Evolutionary conservation across 2,329 filamentous ascomycete species (phyloP).

Genomic region (Scortechinia acanthostroma): DNA sequence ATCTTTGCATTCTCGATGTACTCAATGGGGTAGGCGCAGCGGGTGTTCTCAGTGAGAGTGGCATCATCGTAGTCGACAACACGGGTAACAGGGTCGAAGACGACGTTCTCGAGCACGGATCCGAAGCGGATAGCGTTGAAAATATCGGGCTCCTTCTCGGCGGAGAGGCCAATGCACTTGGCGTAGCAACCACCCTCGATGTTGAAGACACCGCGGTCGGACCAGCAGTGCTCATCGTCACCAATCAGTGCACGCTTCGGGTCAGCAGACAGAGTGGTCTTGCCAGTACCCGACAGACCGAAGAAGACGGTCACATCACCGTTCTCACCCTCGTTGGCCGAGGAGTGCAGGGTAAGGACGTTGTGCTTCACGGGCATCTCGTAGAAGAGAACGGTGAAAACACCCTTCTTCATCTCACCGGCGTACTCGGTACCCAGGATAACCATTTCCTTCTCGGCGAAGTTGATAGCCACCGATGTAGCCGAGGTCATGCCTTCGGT

Average conservation of each 20-base stretch:
- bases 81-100: conserved; percentile 86
- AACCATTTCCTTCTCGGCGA: conserved; percentile 99
- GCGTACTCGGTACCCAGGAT: conserved; percentile 98
- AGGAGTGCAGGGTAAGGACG: conserved; percentile 95
- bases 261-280: conserved; percentile 96
- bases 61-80: conserved; percentile 91
- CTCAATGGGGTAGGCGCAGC: conserved; percentile 97
- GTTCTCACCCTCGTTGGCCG: conserved; percentile 88
- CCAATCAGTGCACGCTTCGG: conserved; percentile 93
- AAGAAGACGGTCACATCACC: conserved; percentile 99
- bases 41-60: conserved; percentile 95
- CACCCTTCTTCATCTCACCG: conserved; percentile 94
- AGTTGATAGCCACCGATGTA: conserved; percentile 97
- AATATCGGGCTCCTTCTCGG: conserved; percentile 98
- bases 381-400: conserved; percentile 99
- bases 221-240: conserved; percentile 99
- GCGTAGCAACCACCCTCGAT: conserved; percentile 99
- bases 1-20: conserved; percentile 99
- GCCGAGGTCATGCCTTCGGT: conserved; percentile 98
- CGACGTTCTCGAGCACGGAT: conserved; percentile 95
- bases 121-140: conserved; percentile 92
- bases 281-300: conserved; percentile 94
- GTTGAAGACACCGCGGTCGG: conserved; percentile 94
- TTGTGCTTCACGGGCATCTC: conserved; percentile 99
- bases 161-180: conserved; percentile 94